Base-by-base conservation (phyloP, 352 stramenopile species). In the Phytophthora cactorum region DNA sequence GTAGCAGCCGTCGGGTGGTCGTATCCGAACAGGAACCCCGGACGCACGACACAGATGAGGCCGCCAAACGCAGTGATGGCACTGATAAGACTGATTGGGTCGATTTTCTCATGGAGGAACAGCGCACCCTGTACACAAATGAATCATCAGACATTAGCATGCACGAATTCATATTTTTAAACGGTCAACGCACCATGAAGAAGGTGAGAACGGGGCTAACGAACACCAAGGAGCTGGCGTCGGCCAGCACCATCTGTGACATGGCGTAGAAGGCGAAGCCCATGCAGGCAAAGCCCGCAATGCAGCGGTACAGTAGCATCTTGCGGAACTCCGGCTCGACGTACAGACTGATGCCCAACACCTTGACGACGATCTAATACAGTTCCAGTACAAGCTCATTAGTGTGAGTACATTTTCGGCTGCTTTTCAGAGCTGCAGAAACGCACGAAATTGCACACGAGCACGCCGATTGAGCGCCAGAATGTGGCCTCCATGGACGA, bases 401-500 rank as follows among this genome's bases (percentile, higher is more conserved):
- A 39, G 10, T 10, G 34, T 15, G 12, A 14, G 12, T 4, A 36
- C 12, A 15, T 43, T 43, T n/a, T 17, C 36, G 5, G 12, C 36
- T 9, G 10, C n/a, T 7, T 17, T 17, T 17, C 3, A n/a, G 12
- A 43, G 36, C 36, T 17, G 10, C 12, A n/a, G 12, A 5, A 44
- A 63, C 75, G 53, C 52, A 91, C 83, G 38, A 74, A 85, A 58
- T 90, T 92, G 56, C 79, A 74, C 17, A 77, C 10, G 45, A 86
- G 75, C 2, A 82, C 73, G n/a, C 77, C 71, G 2, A 72, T 17
- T 4, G 81, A 89, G 29, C 81, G 79, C 84, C 82, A 93, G 61
- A 91, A 89, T n/a, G 90, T 76, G 38, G 76, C 79, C 50, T 91
- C 84, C 81, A 91, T 89, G 10, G 84, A 83, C 28, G 82, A 82